A percentile compares a stretch with the other conserved stretches of the same genome.
Evolutionary conservation across 768 basidiomycete species (phyloP).

Genomic region (Pisolithus albus): DNA sequence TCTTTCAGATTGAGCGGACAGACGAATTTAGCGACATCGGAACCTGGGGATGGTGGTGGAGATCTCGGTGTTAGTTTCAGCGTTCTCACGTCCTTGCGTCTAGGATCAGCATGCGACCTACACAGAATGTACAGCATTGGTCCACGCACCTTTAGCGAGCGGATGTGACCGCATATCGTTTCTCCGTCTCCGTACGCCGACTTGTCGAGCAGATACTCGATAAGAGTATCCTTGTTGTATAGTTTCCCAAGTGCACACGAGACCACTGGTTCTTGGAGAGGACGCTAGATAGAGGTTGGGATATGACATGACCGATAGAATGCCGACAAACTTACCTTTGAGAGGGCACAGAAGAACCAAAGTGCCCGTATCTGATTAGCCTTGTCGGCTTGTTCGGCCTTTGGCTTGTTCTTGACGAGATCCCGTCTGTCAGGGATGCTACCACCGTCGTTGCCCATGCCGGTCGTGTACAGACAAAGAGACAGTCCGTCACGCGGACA

Average conservation of each 20-base stretch:
- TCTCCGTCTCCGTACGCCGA: conserved; percentile 85
- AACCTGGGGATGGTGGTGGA: conserved; percentile 31
- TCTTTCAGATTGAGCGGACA: conserved; percentile 91
- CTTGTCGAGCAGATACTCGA: conserved; percentile 84
- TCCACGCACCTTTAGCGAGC: conserved; percentile 73
- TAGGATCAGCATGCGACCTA: neutral
- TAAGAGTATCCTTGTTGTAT: conserved; percentile 92
- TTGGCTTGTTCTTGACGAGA: conserved; percentile 64
- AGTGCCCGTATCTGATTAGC: conserved; percentile 80
- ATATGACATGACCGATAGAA: neutral
- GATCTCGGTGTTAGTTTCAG: conserved; percentile 77
- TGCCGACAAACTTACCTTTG: conserved; percentile 56
- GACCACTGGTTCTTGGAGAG: conserved; percentile 84
- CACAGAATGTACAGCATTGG: neutral
- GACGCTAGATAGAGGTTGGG: conserved; percentile 40
- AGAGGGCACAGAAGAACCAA: conserved; percentile 93
- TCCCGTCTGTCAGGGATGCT: conserved; percentile 82
- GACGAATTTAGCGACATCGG: conserved; percentile 65
- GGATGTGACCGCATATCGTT: conserved; percentile 87
- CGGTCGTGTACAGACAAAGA: conserved; percentile 4
- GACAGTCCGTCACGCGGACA: neutral
- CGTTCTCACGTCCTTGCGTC: conserved; percentile 71
- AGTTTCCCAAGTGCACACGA: conserved; percentile 89
- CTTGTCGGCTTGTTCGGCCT: conserved; percentile 87
- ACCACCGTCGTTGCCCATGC: conserved; percentile 86